phyloP scores from a whole-genome alignment of 805 yeast genomes.

The Pichia nanzhaoensis region DNA sequence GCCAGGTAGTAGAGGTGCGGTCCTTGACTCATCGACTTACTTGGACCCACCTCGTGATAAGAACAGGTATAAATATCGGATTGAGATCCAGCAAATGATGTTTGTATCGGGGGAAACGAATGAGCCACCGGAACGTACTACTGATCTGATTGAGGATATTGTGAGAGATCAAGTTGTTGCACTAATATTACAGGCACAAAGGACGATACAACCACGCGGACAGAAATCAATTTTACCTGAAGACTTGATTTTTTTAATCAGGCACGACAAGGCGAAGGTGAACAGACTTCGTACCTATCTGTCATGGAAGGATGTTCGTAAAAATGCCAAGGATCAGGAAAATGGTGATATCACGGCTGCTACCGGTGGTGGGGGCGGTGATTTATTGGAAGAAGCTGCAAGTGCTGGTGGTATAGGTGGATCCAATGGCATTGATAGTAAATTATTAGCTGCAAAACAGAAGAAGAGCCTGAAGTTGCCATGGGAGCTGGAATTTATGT shows the following conservation, averaged over 20 bases:
- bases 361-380: conserved; percentile 28
- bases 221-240: conserved; percentile 83
- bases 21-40: neutral
- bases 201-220: conserved; percentile 72
- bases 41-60: conserved; percentile 16
- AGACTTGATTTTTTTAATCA: conserved; percentile 84
- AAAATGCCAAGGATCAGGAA: conserved; percentile 59
- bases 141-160: conserved; percentile 90
- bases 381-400: conserved; percentile 27
- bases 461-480: conserved; percentile 81
- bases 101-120: conserved; percentile 93
- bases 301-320: conserved; percentile 96
- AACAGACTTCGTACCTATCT: conserved; percentile 83
- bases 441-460: conserved; percentile 41
- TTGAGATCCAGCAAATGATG: conserved; percentile 98
- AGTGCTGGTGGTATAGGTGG: conserved; percentile 29
- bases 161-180: conserved; percentile 94
- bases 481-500: conserved; percentile 95
- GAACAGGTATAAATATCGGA: conserved; percentile 65
- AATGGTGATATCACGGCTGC: conserved; percentile 35
- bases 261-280: conserved; percentile 93
- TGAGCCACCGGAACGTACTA: conserved; percentile 89
- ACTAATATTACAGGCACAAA: conserved; percentile 64
- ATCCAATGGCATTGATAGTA: conserved; percentile 31
- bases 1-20: neutral